Percentiles rank a stretch among this genome's conserved stretches.
These are phyloP conservation scores for Boletellus sp. DNA, from an alignment of 768 basidiomycete species.

Conservation along the genomic window DNA sequence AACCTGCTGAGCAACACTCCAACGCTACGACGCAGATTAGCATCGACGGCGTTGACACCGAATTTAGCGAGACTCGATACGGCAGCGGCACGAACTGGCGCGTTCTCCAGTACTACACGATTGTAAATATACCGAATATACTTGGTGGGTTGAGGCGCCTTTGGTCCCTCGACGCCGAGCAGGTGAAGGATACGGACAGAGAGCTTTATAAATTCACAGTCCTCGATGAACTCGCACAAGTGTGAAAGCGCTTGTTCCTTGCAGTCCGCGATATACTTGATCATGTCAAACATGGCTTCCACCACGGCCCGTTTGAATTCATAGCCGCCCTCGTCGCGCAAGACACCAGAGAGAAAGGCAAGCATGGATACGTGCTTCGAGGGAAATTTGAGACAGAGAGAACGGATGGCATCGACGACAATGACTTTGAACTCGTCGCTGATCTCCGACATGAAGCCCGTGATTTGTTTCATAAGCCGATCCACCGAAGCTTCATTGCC, in stretches of 20 bases:
- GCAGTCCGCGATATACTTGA: conserved; percentile 93
- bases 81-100: conserved; percentile 94
- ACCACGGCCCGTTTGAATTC: conserved; percentile 99
- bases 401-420: conserved; percentile 97
- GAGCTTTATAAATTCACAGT: conserved; percentile 99
- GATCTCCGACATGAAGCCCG: conserved; percentile 98
- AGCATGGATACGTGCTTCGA: conserved; percentile 96
- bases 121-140: conserved; percentile 99
- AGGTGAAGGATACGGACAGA: conserved; percentile 95
- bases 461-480: conserved; percentile 98
- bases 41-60: conserved; percentile 83
- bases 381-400: conserved; percentile 98
- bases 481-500: conserved; percentile 99
- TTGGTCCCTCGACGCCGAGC: conserved; percentile 93
- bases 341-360: conserved; percentile 91
- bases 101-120: conserved; percentile 96
- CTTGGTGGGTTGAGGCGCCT: conserved; percentile 93
- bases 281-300: conserved; percentile 99
- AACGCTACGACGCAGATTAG: conserved; percentile 77
- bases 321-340: conserved; percentile 98
- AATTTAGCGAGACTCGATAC: conserved; percentile 95
- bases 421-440: conserved; percentile 99
- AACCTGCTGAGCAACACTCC: conserved; percentile 82
- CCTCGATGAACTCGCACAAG: conserved; percentile 99
- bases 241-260: conserved; percentile 98